Conservation (phyloP, 192 early-diverging fungal species). For the Phlyctochytrium planicorne region DNA sequence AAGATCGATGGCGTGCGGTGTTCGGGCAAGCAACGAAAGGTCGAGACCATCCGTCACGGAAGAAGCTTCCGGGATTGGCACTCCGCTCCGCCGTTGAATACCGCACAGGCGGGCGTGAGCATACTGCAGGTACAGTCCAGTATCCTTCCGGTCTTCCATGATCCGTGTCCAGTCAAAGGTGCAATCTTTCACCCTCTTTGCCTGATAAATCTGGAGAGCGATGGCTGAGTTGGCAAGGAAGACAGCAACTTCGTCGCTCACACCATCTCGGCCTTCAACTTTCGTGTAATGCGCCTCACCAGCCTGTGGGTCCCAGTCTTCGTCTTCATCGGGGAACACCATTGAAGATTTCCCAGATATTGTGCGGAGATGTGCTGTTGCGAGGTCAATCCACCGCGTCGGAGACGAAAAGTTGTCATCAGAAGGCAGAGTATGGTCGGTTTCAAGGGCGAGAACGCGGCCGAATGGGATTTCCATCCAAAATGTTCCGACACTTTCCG, state of each 20-base stretch:
- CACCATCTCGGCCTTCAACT: neutral
- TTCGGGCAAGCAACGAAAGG: neutral
- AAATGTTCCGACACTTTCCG: neutral
- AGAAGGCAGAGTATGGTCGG: neutral
- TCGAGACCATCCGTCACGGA: neutral
- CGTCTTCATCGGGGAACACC: neutral
- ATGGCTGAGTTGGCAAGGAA: slow-evolving; percentile 5
- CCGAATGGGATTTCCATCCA: neutral
- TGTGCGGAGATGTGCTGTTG: neutral
- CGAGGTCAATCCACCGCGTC: neutral
- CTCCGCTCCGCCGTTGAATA: slow-evolving; percentile 6
- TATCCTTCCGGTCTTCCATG: slow-evolving; percentile 6
- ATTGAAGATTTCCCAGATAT: slow-evolving; percentile 1
- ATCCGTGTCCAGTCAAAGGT: slow-evolving; percentile 19
- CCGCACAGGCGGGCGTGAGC: slow-evolving; percentile 17
- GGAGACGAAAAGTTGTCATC: neutral
- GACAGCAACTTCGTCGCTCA: neutral
- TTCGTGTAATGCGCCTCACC: neutral
- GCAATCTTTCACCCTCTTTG: slow-evolving; percentile 7
- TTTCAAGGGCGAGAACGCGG: neutral
- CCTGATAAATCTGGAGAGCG: slow-evolving; percentile 11
- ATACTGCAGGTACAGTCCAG: slow-evolving; percentile 21
- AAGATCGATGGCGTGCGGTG: slow-evolving; percentile 13
- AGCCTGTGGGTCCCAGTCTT: neutral
- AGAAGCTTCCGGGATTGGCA: neutral